These are phyloP conservation scores for Suhomyces chickasaworum DNA, from an alignment of 1,139 yeast genomes.

Conservation along the genomic window DNA sequence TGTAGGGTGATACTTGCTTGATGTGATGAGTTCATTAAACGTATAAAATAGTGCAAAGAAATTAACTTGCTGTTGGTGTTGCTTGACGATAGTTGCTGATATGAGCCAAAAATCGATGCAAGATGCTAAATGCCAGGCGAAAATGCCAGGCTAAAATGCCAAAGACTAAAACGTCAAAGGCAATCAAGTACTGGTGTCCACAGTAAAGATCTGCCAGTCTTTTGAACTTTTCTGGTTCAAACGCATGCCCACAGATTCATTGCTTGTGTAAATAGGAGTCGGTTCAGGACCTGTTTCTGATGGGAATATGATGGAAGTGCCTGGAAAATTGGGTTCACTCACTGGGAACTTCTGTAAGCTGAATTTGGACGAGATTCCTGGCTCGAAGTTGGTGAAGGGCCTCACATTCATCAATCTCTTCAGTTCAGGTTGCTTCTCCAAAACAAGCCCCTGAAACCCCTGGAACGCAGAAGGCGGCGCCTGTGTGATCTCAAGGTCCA, in stretches of 20 bases:
- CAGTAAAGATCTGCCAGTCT: conserved; percentile 15
- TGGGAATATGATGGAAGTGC: conserved; percentile 15
- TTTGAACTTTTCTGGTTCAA: conserved; percentile 12
- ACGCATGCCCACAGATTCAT: conserved; percentile 4
- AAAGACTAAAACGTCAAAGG: conserved; percentile 1
- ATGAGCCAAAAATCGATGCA: too few relatives aligned
- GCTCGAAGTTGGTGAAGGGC: conserved; percentile 15
- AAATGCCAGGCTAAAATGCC: too few relatives aligned
- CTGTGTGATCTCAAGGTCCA: conserved; percentile 3
- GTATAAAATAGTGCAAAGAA: background rate
- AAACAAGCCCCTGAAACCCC: background rate
- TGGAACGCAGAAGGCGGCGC: background rate
- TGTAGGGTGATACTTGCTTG: background rate
- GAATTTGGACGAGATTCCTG: conserved; percentile 15
- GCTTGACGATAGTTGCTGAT: too few relatives aligned
- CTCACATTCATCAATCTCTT: conserved; percentile 9
- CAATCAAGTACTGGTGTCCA: conserved; percentile 6
- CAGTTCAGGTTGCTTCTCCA: background rate
- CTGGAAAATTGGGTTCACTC: conserved; percentile 11
- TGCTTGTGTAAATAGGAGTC: background rate
- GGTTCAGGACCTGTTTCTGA: conserved; percentile 1
- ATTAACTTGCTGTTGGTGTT: background rate
- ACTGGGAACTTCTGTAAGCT: conserved; percentile 10
- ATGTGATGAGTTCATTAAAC: background rate
- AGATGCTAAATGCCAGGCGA: background rate